phyloP scores from a whole-genome alignment of 805 yeast species.

The Saccharomyces cerevisiae region DNA sequence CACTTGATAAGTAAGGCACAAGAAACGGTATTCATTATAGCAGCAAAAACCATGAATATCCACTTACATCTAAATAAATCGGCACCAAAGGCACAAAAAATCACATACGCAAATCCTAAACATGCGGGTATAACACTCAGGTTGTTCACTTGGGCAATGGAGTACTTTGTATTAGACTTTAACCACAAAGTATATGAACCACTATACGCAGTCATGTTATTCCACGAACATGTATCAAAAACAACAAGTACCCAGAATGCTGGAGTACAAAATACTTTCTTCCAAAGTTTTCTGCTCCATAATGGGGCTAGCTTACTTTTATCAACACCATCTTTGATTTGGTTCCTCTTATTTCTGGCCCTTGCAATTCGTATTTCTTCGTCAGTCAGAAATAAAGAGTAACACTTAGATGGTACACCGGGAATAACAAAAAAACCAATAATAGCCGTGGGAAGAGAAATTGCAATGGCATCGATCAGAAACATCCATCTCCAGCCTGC shows the following conservation, averaged over 20 bases:
- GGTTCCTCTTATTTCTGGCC: slow-evolving; percentile 32
- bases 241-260: slow-evolving; percentile 48
- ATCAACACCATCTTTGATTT: slow-evolving; percentile 26
- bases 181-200: slow-evolving; percentile 61
- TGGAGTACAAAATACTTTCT: slow-evolving; percentile 42
- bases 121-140: slow-evolving; percentile 51
- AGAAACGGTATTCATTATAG: slow-evolving; percentile 45
- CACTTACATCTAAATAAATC: slow-evolving; percentile 45
- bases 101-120: slow-evolving; percentile 45
- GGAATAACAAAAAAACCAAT: slow-evolving; percentile 43
- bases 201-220: slow-evolving; percentile 47
- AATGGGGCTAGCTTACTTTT: slow-evolving; percentile 22
- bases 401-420: slow-evolving; percentile 54
- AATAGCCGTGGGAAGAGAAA: slow-evolving; percentile 42
- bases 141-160: slow-evolving; percentile 40
- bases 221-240: slow-evolving; percentile 54
- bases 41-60: slow-evolving; percentile 46
- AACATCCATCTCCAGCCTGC: slow-evolving; percentile 65
- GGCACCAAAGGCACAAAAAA: slow-evolving; percentile 40
- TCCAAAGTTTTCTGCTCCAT: slow-evolving; percentile 43
- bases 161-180: slow-evolving; percentile 38
- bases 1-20: slow-evolving; percentile 50
- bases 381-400: slow-evolving; percentile 46
- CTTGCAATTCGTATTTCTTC: slow-evolving; percentile 52
- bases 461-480: slow-evolving; percentile 50